These are phyloP conservation scores for Geotrichum bryndzae DNA, from an alignment of 1,139 yeast genomes.

Conservation along the genomic window DNA sequence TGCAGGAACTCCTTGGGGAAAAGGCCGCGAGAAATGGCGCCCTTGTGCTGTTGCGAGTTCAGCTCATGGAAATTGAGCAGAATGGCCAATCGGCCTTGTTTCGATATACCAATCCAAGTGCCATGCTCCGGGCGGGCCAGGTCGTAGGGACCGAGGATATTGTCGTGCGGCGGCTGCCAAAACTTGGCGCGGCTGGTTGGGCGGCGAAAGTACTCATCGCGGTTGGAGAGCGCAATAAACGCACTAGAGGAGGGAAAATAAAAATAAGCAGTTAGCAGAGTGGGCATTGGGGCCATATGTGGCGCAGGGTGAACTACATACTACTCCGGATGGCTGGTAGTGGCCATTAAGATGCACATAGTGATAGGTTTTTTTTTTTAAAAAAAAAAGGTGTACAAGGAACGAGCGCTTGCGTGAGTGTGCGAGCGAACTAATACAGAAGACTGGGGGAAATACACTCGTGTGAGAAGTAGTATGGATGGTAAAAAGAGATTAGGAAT, in stretches of 20 bases:
- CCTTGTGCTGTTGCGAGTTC: constrained; percentile 21
- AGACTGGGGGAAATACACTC: background rate
- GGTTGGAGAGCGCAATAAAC: constrained; percentile 49
- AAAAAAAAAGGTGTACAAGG: background rate
- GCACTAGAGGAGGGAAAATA: constrained; percentile 3
- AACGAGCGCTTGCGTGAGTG: background rate
- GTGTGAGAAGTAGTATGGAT: background rate
- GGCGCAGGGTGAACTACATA: constrained; percentile 15
- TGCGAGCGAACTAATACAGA: background rate
- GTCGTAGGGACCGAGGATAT: constrained; percentile 68
- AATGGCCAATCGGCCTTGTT: constrained; percentile 60
- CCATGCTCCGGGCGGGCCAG: constrained; percentile 72
- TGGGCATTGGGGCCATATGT: background rate
- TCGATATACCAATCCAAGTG: constrained; percentile 82
- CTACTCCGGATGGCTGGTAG: constrained; percentile 56
- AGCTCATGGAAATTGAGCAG: constrained; percentile 64
- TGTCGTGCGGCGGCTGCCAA: constrained; percentile 38
- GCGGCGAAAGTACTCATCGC: constrained; percentile 77
- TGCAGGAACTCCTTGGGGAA: constrained; percentile 57
- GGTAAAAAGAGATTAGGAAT: background rate
- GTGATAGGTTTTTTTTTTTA: background rate
- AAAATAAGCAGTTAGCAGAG: background rate
- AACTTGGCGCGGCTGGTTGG: constrained; percentile 63
- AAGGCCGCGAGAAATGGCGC: constrained; percentile 63
- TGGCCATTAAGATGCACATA: constrained; percentile 63